These are phyloP conservation scores for Raffaelea albimanens DNA, from an alignment of 2,329 filamentous ascomycete genomes.

Conservation along the genomic window DNA sequence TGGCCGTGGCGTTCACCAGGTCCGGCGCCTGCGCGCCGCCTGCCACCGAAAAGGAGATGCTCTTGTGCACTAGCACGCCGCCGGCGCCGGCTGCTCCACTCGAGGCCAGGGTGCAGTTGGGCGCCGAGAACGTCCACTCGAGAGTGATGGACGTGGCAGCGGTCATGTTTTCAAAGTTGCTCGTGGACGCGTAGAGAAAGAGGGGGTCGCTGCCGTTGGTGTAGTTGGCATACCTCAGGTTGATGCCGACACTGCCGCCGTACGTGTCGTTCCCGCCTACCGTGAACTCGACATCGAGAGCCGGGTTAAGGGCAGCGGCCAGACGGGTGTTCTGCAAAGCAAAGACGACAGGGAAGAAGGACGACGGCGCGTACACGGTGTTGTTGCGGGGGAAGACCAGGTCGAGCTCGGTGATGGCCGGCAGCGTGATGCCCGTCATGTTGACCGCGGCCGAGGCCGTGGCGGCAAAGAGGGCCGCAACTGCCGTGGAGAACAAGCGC, in stretches of 20 bases:
- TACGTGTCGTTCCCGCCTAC: too few species aligned
- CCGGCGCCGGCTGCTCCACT: neutral
- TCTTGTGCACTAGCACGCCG: neutral
- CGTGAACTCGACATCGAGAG: too few species aligned
- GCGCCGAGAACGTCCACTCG: constrained; percentile 1
- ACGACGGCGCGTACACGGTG: constrained; percentile 16
- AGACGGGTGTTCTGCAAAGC: constrained; percentile 17
- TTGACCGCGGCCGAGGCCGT: neutral
- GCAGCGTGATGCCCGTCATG: neutral
- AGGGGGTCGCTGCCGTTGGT: neutral
- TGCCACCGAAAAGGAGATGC: neutral
- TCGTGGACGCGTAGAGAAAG: neutral
- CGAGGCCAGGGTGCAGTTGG: constrained; percentile 2
- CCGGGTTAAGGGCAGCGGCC: constrained; percentile 9
- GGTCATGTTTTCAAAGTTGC: constrained; percentile 1
- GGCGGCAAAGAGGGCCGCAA: neutral
- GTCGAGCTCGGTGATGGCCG: constrained; percentile 14
- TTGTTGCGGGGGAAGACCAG: constrained; percentile 22
- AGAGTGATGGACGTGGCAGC: neutral
- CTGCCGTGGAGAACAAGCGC: too few species aligned
- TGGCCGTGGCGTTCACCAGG: neutral
- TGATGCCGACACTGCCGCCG: neutral
- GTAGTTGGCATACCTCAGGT: constrained; percentile 5
- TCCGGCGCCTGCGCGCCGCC: neutral
- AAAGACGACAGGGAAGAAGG: constrained; percentile 19